phyloP scores from a whole-genome alignment of 2,329 filamentous ascomycete genomes.

The Stromatinia cepivora region DNA sequence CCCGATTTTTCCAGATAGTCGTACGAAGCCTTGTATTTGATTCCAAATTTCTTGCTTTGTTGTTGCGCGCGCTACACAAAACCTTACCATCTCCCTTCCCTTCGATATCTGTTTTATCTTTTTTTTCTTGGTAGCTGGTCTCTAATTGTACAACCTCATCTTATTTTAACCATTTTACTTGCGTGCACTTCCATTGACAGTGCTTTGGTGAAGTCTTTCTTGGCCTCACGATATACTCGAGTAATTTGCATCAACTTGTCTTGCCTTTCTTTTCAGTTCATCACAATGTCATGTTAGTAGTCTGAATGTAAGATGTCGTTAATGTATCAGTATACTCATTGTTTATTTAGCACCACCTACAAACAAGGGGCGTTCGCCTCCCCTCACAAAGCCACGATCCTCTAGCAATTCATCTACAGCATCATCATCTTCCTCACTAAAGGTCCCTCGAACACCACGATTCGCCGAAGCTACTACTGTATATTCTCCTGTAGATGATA shows the following conservation, averaged over 20 bases:
- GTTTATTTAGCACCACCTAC: slow-evolving; percentile 26
- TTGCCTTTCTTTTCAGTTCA: slow-evolving; percentile 25
- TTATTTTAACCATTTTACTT: slow-evolving; percentile 33
- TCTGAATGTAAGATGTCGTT: background rate
- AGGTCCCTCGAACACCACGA: slow-evolving; percentile 71
- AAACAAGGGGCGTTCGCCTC: slow-evolving; percentile 37
- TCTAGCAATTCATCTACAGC: slow-evolving; percentile 45
- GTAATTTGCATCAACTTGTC: slow-evolving; percentile 24
- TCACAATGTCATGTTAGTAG: slow-evolving; percentile 36
- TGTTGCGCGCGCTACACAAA: slow-evolving; percentile 40
- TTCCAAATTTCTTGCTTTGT: slow-evolving; percentile 36
- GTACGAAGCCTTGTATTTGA: slow-evolving; percentile 34
- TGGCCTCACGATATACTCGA: slow-evolving; percentile 23
- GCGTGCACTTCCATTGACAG: slow-evolving; percentile 19
- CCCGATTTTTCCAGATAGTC: slow-evolving; percentile 31
- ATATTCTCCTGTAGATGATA: slow-evolving; percentile 69
- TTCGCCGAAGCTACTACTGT: slow-evolving; percentile 81
- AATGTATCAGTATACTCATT: slow-evolving; percentile 19
- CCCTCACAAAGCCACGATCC: slow-evolving; percentile 41
- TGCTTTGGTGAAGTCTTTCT: slow-evolving; percentile 11
- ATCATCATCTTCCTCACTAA: slow-evolving; percentile 49
- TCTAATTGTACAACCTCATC: slow-evolving; percentile 38
- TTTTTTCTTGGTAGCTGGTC: slow-evolving; percentile 41
- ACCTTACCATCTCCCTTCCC: slow-evolving; percentile 35
- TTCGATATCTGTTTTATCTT: slow-evolving; percentile 30